phyloP scores from a whole-genome alignment of 2,329 filamentous ascomycete genomes.

The Alternaria incomplexa region DNA sequence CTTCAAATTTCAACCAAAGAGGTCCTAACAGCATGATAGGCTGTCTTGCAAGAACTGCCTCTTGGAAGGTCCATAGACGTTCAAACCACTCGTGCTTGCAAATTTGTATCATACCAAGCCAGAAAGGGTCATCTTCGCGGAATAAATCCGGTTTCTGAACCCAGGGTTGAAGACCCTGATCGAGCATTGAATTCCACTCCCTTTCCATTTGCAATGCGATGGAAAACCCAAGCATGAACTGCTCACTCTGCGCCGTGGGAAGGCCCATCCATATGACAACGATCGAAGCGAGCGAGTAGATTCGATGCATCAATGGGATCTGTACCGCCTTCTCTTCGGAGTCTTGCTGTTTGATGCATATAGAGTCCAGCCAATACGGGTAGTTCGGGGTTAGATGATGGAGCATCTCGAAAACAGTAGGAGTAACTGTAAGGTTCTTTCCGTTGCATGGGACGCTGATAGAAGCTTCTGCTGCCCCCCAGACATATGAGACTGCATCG shows the following conservation, averaged over 20 bases:
- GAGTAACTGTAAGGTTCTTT: rapidly evolving
- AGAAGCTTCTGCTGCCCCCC: background rate
- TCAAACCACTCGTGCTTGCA: background rate
- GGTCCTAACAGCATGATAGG: background rate
- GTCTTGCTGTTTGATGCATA: background rate
- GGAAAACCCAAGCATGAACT: background rate
- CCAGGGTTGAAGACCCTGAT: background rate
- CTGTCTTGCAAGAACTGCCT: background rate
- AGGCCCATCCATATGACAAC: background rate
- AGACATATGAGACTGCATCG: background rate
- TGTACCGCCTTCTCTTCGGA: background rate
- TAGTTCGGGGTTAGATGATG: rapidly evolving
- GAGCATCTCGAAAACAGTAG: background rate
- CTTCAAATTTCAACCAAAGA: background rate
- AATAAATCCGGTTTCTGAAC: background rate
- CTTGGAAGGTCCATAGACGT: background rate
- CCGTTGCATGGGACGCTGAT: background rate
- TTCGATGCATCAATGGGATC: background rate
- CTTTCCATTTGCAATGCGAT: background rate
- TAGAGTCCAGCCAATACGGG: background rate
- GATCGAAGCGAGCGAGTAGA: background rate
- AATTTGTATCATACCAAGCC: background rate
- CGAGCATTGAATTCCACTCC: background rate
- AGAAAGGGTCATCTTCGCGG: rapidly evolving
- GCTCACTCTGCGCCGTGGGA: background rate